Evolutionary conservation across 2,329 filamentous ascomycete genomes (phyloP).

Genomic region (Cercospora sp.): DNA sequence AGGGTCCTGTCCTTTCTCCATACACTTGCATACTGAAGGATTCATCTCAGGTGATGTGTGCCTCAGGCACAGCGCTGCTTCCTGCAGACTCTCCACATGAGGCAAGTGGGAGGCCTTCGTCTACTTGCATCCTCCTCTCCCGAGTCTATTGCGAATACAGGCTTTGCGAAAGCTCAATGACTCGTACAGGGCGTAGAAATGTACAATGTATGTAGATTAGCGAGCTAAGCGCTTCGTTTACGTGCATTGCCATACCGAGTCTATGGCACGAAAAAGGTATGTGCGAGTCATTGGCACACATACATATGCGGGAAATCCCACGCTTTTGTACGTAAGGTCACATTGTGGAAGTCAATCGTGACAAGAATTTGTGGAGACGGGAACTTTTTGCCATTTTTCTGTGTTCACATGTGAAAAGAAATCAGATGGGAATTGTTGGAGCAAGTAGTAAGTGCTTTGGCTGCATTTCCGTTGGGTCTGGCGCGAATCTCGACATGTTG

Average conservation of each 20-base stretch:
- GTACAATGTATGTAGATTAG: too few species aligned
- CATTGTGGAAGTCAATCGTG: neutral
- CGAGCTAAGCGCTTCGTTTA: conserved; percentile 11
- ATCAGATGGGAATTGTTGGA: too few species aligned
- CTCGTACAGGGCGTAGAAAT: neutral
- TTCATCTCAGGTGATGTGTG: neutral
- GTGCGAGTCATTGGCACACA: neutral
- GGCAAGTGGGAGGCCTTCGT: too few species aligned
- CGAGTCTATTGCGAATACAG: neutral
- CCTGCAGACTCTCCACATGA: too few species aligned
- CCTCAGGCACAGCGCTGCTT: neutral
- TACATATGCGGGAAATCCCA: neutral
- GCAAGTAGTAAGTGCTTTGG: neutral
- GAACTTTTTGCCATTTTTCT: neutral
- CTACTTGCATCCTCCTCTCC: neutral
- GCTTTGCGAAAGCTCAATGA: neutral
- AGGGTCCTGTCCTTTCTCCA: neutral
- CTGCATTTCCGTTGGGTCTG: neutral
- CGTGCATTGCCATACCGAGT: conserved; percentile 11
- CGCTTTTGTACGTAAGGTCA: conserved; percentile 2
- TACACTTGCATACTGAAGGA: neutral
- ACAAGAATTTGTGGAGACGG: neutral
- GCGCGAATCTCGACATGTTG: neutral
- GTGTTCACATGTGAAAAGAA: too few species aligned
- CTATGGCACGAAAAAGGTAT: neutral